Evolutionary conservation across 2,329 filamentous ascomycete genomes (phyloP).

Genomic region (Sarocladiaceae sp.): DNA sequence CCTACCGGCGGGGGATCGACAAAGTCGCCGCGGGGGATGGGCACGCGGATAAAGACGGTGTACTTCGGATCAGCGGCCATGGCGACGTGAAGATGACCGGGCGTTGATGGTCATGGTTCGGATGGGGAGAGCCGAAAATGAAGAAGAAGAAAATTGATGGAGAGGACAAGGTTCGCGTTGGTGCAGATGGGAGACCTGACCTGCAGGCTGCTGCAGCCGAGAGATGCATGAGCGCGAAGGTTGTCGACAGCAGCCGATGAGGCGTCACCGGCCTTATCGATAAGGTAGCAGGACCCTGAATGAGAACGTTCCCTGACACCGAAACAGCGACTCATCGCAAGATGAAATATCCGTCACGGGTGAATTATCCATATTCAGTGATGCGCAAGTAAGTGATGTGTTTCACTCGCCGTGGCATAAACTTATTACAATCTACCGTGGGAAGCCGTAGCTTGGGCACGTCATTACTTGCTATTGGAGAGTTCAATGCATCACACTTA

Average conservation of each 20-base stretch:
- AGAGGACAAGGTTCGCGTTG: not conserved
- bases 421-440: no score
- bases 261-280: not conserved
- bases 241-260: no score
- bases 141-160: slow-evolving; percentile 17
- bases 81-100: slow-evolving; percentile 16
- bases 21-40: slow-evolving; percentile 82
- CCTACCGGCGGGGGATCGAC: slow-evolving; percentile 81
- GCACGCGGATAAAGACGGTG: slow-evolving; percentile 85
- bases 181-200: slow-evolving; percentile 1
- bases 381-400: no score
- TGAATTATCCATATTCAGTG: no score
- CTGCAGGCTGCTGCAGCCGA: slow-evolving; percentile 9
- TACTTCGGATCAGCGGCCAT: slow-evolving; percentile 47
- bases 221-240: no score
- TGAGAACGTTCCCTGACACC: no score
- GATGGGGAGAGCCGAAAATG: slow-evolving; percentile 15
- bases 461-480: no score
- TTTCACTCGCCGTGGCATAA: no score
- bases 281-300: not conserved
- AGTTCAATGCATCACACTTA: no score
- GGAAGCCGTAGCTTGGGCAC: no score
- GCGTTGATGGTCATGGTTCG: slow-evolving; percentile 2
- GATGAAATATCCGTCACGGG: no score
- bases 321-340: not conserved